Conservation (phyloP, 73 alveolate genomes). For the Diophrys appendiculata region DNA sequence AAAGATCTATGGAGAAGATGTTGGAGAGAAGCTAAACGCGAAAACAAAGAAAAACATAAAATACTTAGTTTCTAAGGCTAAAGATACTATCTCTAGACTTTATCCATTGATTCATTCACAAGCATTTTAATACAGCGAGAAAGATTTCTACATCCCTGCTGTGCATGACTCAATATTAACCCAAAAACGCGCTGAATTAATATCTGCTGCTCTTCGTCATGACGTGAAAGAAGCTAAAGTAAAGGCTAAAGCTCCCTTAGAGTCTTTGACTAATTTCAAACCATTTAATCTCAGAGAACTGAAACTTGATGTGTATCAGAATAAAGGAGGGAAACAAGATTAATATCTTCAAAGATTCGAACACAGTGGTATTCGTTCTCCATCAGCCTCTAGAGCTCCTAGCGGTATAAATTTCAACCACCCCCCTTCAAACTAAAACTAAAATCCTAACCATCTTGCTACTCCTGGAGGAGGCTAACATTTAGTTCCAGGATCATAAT, state of each 20-base stretch:
- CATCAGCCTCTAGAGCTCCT: background rate
- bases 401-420: background rate
- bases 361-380: background rate
- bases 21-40: constrained; percentile 11
- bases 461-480: too few species aligned
- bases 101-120: constrained; percentile 10
- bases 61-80: constrained; percentile 10
- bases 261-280: constrained; percentile 50
- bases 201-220: too few species aligned
- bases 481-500: too few species aligned
- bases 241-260: constrained; percentile 35
- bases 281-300: constrained; percentile 62
- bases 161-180: background rate
- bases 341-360: background rate
- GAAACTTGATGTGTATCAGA: constrained; percentile 15
- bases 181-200: too few species aligned
- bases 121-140: constrained; percentile 3
- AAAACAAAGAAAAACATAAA: constrained; percentile 15
- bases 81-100: too few species aligned
- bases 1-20: constrained; percentile 37
- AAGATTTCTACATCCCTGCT: background rate
- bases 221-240: too few species aligned
- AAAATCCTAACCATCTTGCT: too few species aligned
- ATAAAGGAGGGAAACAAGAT: background rate
- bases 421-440: too few species aligned